These are phyloP conservation scores for Fusarium sp. DNA, from an alignment of 2,329 filamentous ascomycete genomes.

Conservation along the genomic window DNA sequence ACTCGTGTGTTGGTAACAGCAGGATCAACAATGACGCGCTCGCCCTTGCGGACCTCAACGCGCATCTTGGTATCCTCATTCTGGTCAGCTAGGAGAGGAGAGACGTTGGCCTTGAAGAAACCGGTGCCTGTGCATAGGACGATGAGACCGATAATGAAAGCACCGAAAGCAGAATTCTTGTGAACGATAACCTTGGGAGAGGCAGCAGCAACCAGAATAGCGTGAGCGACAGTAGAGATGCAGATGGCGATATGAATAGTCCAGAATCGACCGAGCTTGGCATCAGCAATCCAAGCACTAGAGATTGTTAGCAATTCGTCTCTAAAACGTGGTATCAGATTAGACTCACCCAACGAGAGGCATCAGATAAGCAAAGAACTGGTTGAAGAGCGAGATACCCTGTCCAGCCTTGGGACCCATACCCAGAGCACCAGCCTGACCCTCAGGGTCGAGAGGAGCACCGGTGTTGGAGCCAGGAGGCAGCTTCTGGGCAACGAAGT, in stretches of 20 bases:
- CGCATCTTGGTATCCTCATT: slow-evolving; percentile 72
- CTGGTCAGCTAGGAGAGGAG: slow-evolving; percentile 80
- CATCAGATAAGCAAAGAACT: slow-evolving; percentile 74
- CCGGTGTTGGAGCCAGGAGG: slow-evolving; percentile 70
- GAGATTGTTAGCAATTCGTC: slow-evolving; percentile 11
- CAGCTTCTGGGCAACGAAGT: slow-evolving; percentile 72
- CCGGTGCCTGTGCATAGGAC: slow-evolving; percentile 76
- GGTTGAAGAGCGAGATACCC: slow-evolving; percentile 67
- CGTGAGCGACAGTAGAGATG: slow-evolving; percentile 76
- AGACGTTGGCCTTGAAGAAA: slow-evolving; percentile 87
- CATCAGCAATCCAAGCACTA: slow-evolving; percentile 74
- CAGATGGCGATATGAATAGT: slow-evolving; percentile 79
- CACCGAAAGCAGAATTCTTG: slow-evolving; percentile 71
- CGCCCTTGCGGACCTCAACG: slow-evolving; percentile 70
- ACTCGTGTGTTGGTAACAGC: slow-evolving; percentile 77
- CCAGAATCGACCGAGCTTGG: slow-evolving; percentile 80
- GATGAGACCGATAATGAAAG: slow-evolving; percentile 77
- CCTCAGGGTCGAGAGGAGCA: slow-evolving; percentile 55
- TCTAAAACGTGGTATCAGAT: background rate
- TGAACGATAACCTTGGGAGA: slow-evolving; percentile 74
- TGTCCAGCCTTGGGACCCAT: slow-evolving; percentile 71
- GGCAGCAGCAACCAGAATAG: slow-evolving; percentile 76
- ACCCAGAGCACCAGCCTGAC: slow-evolving; percentile 67
- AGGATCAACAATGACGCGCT: slow-evolving; percentile 80
- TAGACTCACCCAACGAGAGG: slow-evolving; percentile 67